These are phyloP conservation scores for Pythium phragmiticola DNA, from an alignment of 352 stramenopile genomes.

Conservation along the genomic window DNA sequence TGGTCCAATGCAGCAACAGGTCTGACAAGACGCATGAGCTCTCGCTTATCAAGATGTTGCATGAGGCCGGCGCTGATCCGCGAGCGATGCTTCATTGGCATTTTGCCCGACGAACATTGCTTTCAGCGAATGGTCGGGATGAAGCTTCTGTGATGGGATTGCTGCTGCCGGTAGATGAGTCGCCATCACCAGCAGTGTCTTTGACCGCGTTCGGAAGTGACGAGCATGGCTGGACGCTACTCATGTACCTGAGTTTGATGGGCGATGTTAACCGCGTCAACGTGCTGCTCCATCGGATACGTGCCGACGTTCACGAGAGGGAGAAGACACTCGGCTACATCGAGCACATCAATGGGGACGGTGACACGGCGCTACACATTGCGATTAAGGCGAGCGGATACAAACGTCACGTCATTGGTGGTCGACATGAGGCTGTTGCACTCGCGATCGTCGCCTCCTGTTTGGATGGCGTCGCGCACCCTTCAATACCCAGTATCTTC, in stretches of 20 bases:
- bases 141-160: constrained; percentile 14
- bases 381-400: constrained; percentile 47
- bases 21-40: constrained; percentile 15
- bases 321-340: constrained; percentile 38
- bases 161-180: constrained; percentile 16
- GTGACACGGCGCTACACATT: constrained; percentile 71
- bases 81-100: constrained; percentile 52
- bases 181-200: constrained; percentile 32
- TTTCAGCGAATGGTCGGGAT: constrained; percentile 34
- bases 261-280: constrained; percentile 47
- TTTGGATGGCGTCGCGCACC: neutral
- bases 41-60: constrained; percentile 39
- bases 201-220: constrained; percentile 36
- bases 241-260: constrained; percentile 65
- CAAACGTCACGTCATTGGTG: neutral
- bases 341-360: constrained; percentile 55
- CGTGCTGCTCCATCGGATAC: constrained; percentile 30
- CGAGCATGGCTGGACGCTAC: constrained; percentile 48
- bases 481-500: neutral
- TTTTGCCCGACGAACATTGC: constrained; percentile 54
- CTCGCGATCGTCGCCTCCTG: constrained; percentile 41
- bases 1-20: constrained; percentile 29
- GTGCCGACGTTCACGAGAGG: constrained; percentile 5
- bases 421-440: constrained; percentile 32
- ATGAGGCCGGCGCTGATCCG: constrained; percentile 42